phyloP scores from a whole-genome alignment of 73 alveolate species.

The Paramecium caudatum region DNA sequence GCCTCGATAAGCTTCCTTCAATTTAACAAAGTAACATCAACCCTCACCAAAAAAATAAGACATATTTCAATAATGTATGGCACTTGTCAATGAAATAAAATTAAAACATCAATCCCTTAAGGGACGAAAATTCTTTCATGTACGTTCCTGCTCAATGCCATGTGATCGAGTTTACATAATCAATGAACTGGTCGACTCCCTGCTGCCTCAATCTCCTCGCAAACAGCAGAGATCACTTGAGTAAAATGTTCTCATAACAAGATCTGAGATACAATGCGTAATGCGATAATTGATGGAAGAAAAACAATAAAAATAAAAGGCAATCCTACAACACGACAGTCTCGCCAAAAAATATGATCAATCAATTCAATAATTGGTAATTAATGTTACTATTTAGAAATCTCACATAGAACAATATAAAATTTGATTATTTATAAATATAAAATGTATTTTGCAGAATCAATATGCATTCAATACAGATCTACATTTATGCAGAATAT shows the following conservation, averaged over 20 bases:
- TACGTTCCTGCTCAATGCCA: constrained; percentile 53
- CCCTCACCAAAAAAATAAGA: constrained; percentile 24
- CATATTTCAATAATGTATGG: background rate
- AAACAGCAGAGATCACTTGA: background rate
- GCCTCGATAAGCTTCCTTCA: background rate
- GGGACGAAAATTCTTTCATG: constrained; percentile 38
- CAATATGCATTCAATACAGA: no score
- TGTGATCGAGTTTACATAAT: background rate
- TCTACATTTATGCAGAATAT: no score
- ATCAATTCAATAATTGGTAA: constrained; percentile 38
- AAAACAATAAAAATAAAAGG: constrained; percentile 37
- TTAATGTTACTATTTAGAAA: background rate
- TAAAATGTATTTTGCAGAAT: no score
- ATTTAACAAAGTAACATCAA: no score
- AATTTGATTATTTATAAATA: no score
- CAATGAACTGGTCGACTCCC: background rate
- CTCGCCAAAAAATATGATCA: background rate
- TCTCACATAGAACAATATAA: constrained; percentile 48
- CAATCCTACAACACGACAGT: constrained; percentile 4
- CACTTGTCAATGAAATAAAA: background rate
- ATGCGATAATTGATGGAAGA: constrained; percentile 47
- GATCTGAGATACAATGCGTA: constrained; percentile 22
- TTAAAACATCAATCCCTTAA: background rate
- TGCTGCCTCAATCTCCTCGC: constrained; percentile 31
- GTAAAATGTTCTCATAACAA: background rate